Conservation (phyloP, 2,329 filamentous ascomycete species). For the Pseudocercospora crystallina region DNA sequence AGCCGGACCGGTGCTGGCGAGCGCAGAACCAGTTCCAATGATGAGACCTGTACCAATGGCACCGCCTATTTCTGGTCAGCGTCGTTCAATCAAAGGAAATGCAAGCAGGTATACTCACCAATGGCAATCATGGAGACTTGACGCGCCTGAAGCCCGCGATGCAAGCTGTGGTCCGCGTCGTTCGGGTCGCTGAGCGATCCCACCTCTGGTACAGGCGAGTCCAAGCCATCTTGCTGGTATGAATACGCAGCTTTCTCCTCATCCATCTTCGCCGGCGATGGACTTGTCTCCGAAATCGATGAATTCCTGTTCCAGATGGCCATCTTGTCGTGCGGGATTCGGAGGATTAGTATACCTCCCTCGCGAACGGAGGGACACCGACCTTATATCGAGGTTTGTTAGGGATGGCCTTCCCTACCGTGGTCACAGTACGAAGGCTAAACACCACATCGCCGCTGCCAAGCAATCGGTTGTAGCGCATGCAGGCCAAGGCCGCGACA, state of each 20-base stretch:
- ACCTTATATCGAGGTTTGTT: neutral
- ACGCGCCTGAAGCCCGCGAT: conserved; percentile 54
- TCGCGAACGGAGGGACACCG: neutral
- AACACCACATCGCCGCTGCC: conserved; percentile 1
- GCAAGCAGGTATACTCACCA: conserved; percentile 45
- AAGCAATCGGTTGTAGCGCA: conserved; percentile 7
- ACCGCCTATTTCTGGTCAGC: too few relatives aligned
- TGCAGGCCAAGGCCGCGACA: conserved; percentile 7
- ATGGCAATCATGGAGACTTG: conserved; percentile 68
- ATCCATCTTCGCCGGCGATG: neutral
- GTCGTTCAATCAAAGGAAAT: too few relatives aligned
- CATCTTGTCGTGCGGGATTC: conserved; percentile 2
- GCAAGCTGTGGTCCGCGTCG: conserved; percentile 39
- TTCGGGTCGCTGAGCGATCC: conserved; percentile 25
- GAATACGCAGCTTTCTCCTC: conserved; percentile 22
- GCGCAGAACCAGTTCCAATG: conserved; percentile 60
- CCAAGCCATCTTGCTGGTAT: conserved; percentile 20
- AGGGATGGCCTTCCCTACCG: neutral
- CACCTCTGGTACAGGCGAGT: conserved; percentile 12
- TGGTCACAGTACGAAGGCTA: conserved; percentile 1
- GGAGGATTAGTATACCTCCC: neutral
- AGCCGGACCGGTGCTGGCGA: conserved; percentile 56
- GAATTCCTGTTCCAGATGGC: conserved; percentile 11
- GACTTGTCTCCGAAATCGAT: conserved; percentile 9
- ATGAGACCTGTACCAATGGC: conserved; percentile 74